Evolutionary conservation across 2,329 filamentous ascomycete genomes (phyloP), one percentile per base, ranked within the genome.

Genomic region (Colletotrichum liriopes): DNA sequence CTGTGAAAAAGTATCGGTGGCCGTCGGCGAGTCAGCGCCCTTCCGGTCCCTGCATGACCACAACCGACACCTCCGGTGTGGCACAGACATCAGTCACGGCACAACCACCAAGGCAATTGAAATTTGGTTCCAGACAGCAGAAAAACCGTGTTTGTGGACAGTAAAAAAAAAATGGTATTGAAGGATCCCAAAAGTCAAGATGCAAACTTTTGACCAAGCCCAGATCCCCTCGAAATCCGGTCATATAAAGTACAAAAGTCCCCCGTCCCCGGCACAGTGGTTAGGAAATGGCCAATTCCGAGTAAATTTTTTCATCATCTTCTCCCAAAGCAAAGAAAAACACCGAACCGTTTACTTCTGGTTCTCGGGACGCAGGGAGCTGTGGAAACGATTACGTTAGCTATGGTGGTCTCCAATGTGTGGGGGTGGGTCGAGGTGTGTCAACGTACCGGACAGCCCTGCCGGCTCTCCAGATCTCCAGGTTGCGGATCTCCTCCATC

Each of bases 381-480:
- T 92, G 76, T 75, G 59, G 67, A 67, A 68, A 61, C 72, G 74
- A 73, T 32, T 64, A 68, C 58, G 76, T 80, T 75, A 78, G 75
- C 62, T 63, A 45, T 20, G 47, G 55, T 62, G 54, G 37, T 43
- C 58, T 45, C 35, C 66, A 55, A 20, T 39, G 59, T 56, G 61
- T 29, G 23, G 39, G 20, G 37, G 54, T 23, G 54, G 59, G 35
- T 58, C 54, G 14, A 5, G 39, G 37, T 85, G 18, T 49, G 39
- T 52, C 16, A 47, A 70, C 89, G 81, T 87, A 92, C 89, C 96
- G 93, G 81, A 99, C 96, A 79, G 96, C 94, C 92, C 98, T 98
- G 85, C 96, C 96, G 77, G 96, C 96, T 82, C 94, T 92, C 96
- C 96, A 99, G 91, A 99, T 99, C 91, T 99, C 96, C 81, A 99